Conservation (phyloP, 108 stramenopile species). For the Phaeodactylum tricornutum region DNA sequence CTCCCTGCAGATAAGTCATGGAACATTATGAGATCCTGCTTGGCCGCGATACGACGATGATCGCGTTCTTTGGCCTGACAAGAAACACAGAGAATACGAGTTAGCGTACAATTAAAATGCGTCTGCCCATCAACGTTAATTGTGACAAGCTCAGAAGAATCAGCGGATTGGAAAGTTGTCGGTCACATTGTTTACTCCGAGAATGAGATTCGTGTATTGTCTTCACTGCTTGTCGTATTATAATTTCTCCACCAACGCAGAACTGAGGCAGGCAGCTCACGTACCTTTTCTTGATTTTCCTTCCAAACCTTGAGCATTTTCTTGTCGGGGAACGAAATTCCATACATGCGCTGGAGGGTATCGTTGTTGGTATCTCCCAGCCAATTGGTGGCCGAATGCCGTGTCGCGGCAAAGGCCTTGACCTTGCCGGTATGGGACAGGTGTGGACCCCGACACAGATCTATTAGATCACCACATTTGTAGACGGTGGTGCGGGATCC, state of each 20-base stretch:
- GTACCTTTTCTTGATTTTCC: constrained; percentile 86
- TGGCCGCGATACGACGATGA: constrained; percentile 85
- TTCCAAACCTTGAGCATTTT: constrained; percentile 94
- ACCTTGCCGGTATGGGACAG: constrained; percentile 89
- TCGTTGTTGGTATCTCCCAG: constrained; percentile 97
- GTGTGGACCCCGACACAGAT: constrained; percentile 98
- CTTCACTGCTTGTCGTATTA: constrained; percentile 7
- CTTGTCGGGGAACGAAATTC: constrained; percentile 97
- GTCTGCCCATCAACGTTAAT: neutral
- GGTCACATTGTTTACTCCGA: constrained; percentile 40
- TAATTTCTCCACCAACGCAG: neutral
- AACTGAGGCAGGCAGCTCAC: constrained; percentile 3
- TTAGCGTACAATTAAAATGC: neutral
- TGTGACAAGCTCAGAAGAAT: constrained; percentile 41
- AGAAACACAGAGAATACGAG: constrained; percentile 1
- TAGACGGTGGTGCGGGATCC: constrained; percentile 96
- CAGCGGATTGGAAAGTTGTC: constrained; percentile 38
- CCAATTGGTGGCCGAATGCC: constrained; percentile 94
- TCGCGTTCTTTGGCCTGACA: constrained; percentile 93
- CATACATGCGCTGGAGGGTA: constrained; percentile 94
- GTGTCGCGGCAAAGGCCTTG: constrained; percentile 90
- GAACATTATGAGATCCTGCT: constrained; percentile 98
- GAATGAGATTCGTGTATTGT: constrained; percentile 67
- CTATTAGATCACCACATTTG: constrained; percentile 94
- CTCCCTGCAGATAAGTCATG: constrained; percentile 93